Conservation (phyloP, 2,329 filamentous ascomycete genomes). For the Phyllosticta citrichinensis region DNA sequence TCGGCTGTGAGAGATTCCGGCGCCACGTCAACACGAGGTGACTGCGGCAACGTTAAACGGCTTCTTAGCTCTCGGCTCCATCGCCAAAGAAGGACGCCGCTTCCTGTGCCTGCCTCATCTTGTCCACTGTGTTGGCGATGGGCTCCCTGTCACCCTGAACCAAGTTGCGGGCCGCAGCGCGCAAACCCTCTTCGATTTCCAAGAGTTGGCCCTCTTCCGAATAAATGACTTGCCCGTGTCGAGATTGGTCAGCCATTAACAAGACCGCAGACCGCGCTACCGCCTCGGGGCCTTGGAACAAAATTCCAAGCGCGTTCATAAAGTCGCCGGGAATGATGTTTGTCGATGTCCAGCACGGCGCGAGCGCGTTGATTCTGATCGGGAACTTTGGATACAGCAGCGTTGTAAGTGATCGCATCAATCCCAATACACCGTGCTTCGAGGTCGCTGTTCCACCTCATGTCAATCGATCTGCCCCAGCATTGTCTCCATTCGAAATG, state of each 20-base stretch:
- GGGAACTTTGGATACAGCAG: conserved; percentile 17
- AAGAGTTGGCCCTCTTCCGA: conserved; percentile 17
- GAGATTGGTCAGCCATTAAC: conserved; percentile 20
- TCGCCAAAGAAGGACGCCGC: background rate
- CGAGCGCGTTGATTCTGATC: conserved; percentile 25
- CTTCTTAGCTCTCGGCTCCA: background rate
- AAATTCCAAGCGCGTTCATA: conserved; percentile 14
- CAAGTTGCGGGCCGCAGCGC: background rate
- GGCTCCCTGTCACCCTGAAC: background rate
- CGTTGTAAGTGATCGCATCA: conserved; percentile 18
- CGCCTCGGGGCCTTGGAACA: conserved; percentile 17
- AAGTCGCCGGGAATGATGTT: conserved; percentile 15
- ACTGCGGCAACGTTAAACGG: background rate
- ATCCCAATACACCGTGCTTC: conserved; percentile 24
- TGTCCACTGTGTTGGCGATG: background rate
- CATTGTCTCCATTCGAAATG: too few species aligned
- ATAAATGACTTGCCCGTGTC: conserved; percentile 21
- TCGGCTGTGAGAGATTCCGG: background rate
- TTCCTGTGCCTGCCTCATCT: background rate
- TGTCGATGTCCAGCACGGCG: conserved; percentile 23
- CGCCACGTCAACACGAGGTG: background rate
- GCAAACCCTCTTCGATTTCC: conserved; percentile 21
- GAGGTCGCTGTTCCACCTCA: conserved; percentile 17
- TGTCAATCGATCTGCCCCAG: background rate
- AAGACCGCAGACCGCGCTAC: conserved; percentile 17